These are phyloP conservation scores for Borovskyia barvae DNA, from an alignment of 208 protist species.

Conservation along the genomic window DNA sequence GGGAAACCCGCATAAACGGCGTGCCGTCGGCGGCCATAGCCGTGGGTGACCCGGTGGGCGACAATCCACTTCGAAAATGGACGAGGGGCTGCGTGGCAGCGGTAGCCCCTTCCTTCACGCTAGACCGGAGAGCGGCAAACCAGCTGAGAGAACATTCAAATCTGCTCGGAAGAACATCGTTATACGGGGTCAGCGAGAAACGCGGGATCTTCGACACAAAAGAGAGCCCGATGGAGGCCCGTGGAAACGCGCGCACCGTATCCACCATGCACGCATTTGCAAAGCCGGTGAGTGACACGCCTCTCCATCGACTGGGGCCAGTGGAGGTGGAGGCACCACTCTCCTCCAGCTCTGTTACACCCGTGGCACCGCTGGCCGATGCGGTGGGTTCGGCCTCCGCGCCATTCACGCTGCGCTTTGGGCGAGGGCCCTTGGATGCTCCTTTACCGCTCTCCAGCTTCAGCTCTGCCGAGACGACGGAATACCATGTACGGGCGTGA, in stretches of 20 bases:
- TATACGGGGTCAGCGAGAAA: conserved; percentile 39
- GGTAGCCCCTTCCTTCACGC: background rate
- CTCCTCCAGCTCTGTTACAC: background rate
- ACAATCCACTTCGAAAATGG: conserved; percentile 25
- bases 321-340: background rate
- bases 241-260: conserved; percentile 30
- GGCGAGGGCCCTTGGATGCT: background rate
- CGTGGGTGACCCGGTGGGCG: background rate
- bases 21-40: background rate
- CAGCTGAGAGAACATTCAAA: conserved; percentile 75
- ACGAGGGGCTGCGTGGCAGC: background rate
- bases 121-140: conserved; percentile 28
- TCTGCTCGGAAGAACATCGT: conserved; percentile 31
- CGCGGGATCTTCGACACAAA: conserved; percentile 37
- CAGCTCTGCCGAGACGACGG: conserved; percentile 46
- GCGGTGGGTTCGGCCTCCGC: background rate
- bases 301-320: background rate
- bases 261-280: conserved; percentile 61
- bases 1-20: conserved; percentile 46
- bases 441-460: conserved; percentile 1
- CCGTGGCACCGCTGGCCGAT: background rate
- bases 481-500: conserved; percentile 52
- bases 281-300: conserved; percentile 30
- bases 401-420: background rate
- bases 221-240: conserved; percentile 63